Conservation (phyloP, 176 grass and related monocot species). For the Poa pratensis region DNA sequence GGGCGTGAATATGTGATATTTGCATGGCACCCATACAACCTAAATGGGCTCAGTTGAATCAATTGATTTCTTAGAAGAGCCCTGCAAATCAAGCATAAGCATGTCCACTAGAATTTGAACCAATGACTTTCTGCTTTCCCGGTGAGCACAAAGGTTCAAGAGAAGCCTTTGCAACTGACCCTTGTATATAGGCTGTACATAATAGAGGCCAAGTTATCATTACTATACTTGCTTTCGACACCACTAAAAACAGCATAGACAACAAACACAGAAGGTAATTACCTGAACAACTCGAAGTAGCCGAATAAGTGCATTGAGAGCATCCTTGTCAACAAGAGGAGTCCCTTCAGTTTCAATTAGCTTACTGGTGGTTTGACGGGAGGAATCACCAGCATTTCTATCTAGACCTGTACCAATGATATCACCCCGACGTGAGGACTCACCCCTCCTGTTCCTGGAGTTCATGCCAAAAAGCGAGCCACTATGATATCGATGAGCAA, state of each 20-base stretch:
- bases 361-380: constrained; percentile 70
- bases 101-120: constrained; percentile 92
- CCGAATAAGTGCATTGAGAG: constrained; percentile 87
- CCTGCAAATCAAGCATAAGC: constrained; percentile 97
- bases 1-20: constrained; percentile 95
- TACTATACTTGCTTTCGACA: background rate
- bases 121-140: constrained; percentile 83
- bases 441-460: constrained; percentile 82
- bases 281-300: constrained; percentile 95
- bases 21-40: constrained; percentile 94
- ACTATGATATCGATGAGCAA: constrained; percentile 87
- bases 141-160: constrained; percentile 88
- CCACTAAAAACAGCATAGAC: constrained; percentile 12
- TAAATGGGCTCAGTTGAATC: constrained; percentile 73
- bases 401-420: constrained; percentile 55
- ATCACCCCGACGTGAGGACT: constrained; percentile 80
- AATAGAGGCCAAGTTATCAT: constrained; percentile 13
- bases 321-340: constrained; percentile 83
- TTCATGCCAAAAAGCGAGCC: constrained; percentile 83
- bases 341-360: constrained; percentile 82
- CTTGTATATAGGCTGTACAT: constrained; percentile 88
- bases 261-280: constrained; percentile 32
- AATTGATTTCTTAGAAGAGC: constrained; percentile 59
- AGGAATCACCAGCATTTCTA: constrained; percentile 64
- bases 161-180: constrained; percentile 94